Base-by-base conservation (phyloP, 176 grass and related monocot genomes). In the Avena atlantica region DNA sequence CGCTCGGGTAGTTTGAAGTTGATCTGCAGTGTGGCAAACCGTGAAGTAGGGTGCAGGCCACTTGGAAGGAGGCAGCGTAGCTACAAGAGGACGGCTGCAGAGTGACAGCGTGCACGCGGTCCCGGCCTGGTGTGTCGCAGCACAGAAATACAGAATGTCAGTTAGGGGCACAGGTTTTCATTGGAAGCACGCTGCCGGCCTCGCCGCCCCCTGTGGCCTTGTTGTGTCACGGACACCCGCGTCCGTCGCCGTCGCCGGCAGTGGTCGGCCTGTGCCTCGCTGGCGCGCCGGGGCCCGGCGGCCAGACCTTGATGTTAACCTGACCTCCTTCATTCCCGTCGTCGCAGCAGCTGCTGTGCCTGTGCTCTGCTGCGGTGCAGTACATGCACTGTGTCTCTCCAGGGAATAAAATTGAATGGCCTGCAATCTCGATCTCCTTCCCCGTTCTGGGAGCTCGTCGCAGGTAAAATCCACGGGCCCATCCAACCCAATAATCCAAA, bases 401-500 rank as follows among this genome's bases (percentile, higher is more conserved):
- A 49, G 72, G 29, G 31, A 57, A 52, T 81, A 66, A 67, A 67
- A 76, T 76, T 53, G 48, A 52, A 50, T 24, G 10, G 24, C 16
- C 72, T 34, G 31, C 31, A 34, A 52, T 60, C 81, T 70, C 74
- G 16, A 61, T 60, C 63, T 50, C 62, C 71, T 62, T 67, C 42
- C 42, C 88, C 68, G 62, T 89, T 89, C 36, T 86, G 83, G 6
- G 62, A 49, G 83, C 77, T 8, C 17, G 70, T 85, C 82, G 27
- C 88, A 81, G 70, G 78, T 72, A 3, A 40, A 70, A 70, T 8
- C 27, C 65, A 63, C 36, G 55, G n/a, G n/a, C 55, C 55, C 17
- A 57, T 19, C 52, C 14, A 55, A 55, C 29, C 48, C 57, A 10
- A 47, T 68, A 59, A 56, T 67, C 25, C 59, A 52, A 49, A 57